phyloP scores from a whole-genome alignment of 352 stramenopile genomes.

The Elongisporangium prolatum region DNA sequence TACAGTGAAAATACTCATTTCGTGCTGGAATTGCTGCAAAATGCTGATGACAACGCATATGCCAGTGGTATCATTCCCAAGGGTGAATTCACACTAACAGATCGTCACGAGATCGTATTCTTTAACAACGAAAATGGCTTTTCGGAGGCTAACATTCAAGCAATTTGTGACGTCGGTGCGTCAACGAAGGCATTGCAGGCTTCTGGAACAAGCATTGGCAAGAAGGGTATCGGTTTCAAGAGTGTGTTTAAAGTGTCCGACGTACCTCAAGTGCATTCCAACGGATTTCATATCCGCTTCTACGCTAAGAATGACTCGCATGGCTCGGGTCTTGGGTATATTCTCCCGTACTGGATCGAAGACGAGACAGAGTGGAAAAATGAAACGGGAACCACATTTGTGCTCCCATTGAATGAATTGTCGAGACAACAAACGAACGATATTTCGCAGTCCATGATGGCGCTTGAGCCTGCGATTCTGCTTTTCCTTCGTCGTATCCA shows the following conservation, averaged over 20 bases:
- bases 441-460: constrained; percentile 59
- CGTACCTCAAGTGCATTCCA: constrained; percentile 80
- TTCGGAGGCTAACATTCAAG: constrained; percentile 62
- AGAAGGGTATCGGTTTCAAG: constrained; percentile 90
- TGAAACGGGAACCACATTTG: constrained; percentile 56
- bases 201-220: constrained; percentile 68
- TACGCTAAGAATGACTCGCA: constrained; percentile 44
- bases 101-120: constrained; percentile 55
- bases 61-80: constrained; percentile 27
- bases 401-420: constrained; percentile 61
- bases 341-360: constrained; percentile 77
- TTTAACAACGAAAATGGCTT: constrained; percentile 86
- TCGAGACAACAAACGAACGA: constrained; percentile 36
- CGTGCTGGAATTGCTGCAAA: constrained; percentile 85
- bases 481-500: constrained; percentile 75
- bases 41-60: constrained; percentile 85
- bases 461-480: constrained; percentile 72
- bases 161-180: constrained; percentile 84
- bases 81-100: constrained; percentile 57
- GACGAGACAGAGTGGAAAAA: constrained; percentile 34
- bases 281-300: constrained; percentile 84
- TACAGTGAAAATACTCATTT: constrained; percentile 89
- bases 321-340: constrained; percentile 61
- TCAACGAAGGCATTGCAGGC: constrained; percentile 58
- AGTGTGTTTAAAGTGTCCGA: constrained; percentile 89